Evolutionary conservation across 2,329 filamentous ascomycete species (phyloP).

Genomic region (Colletotrichum musae): DNA sequence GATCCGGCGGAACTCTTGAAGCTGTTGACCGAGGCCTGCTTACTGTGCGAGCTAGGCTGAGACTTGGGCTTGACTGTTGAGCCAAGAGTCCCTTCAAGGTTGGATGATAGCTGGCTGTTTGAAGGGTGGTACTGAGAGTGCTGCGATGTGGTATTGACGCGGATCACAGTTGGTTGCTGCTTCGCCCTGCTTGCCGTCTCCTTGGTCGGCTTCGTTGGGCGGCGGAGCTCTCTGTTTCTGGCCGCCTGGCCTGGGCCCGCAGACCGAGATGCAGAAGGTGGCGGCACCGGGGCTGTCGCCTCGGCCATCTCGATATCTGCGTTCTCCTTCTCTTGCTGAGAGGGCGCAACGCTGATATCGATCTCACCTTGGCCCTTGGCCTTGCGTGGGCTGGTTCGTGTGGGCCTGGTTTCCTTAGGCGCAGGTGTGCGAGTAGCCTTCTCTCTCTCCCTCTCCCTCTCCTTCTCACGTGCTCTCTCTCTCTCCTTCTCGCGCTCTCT

Average conservation of each 20-base stretch:
- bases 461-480: constrained; percentile 40
- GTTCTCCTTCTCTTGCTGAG: constrained; percentile 51
- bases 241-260: constrained; percentile 61
- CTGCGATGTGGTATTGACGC: constrained; percentile 77
- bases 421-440: constrained; percentile 47
- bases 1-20: constrained; percentile 77
- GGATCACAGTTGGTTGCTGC: constrained; percentile 79
- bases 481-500: constrained; percentile 3
- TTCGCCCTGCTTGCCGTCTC: constrained; percentile 72
- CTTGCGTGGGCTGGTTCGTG: constrained; percentile 68
- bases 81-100: constrained; percentile 68
- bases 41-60: constrained; percentile 74
- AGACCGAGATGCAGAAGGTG: constrained; percentile 71
- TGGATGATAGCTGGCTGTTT: constrained; percentile 70
- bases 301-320: constrained; percentile 71
- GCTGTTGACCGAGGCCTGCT: constrained; percentile 66
- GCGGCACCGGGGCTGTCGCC: constrained; percentile 69
- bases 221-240: constrained; percentile 69
- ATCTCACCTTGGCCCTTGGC: constrained; percentile 54
- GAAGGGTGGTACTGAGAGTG: constrained; percentile 72
- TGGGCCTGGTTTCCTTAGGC: constrained; percentile 60
- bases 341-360: constrained; percentile 41
- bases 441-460: constrained; percentile 40
- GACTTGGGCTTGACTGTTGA: constrained; percentile 71
- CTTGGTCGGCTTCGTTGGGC: constrained; percentile 74